A percentile compares a stretch with the other conserved stretches of the same genome.
phyloP scores from a whole-genome alignment of 345 rosid genomes.

The Salix exigua region DNA sequence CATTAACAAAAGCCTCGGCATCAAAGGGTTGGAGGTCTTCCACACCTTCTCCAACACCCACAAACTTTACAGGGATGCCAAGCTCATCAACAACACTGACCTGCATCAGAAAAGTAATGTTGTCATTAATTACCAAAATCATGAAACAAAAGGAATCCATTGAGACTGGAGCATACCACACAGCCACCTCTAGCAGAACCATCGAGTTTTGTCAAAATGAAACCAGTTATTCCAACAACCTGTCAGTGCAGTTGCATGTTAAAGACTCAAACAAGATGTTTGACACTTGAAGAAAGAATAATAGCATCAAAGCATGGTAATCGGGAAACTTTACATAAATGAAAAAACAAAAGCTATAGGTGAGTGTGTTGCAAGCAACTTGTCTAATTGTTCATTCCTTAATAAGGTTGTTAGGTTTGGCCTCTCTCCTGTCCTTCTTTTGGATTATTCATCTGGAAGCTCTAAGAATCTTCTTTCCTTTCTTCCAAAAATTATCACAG shows the following conservation, averaged over 20 bases:
- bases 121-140: not conserved
- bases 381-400: not conserved
- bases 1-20: constrained; percentile 76
- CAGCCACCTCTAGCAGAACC: constrained; percentile 98
- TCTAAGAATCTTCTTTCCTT: not conserved
- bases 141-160: not conserved
- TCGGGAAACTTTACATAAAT: not conserved
- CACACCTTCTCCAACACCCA: constrained; percentile 89
- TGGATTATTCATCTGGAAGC: not conserved
- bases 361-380: not conserved
- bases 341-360: not conserved
- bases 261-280: not conserved
- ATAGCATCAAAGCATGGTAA: not conserved
- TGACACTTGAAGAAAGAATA: not conserved
- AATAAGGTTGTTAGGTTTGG: not conserved
- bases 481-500: not conserved
- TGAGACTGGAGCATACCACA: constrained; percentile 50
- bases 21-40: constrained; percentile 97
- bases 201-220: constrained; percentile 88
- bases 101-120: constrained; percentile 36
- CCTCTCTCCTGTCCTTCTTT: not conserved
- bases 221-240: constrained; percentile 92
- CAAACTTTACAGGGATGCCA: constrained; percentile 89
- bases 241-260: constrained; percentile 23
- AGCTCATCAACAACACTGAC: constrained; percentile 93